Base-by-base conservation (phyloP, 75 land plant genomes). In the Picea glauca region DNA sequence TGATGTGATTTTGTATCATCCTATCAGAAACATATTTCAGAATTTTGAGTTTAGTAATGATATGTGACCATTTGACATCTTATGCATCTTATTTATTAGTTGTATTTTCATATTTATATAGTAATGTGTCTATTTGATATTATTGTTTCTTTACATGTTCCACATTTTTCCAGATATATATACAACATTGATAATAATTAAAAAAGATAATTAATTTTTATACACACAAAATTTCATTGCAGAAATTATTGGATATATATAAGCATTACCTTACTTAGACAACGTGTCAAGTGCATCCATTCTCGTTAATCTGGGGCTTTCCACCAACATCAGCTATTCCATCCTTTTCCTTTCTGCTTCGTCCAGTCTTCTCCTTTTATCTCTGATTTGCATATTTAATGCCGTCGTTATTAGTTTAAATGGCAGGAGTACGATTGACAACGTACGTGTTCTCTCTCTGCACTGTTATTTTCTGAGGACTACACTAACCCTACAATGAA, bases 351-450 rank as follows among this genome's bases (percentile, higher is more conserved):
- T 68, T 20, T 82, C 85, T 38, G 85, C 92, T 60, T 90, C 96
- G 18, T 89, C 87, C 23, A 87, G 83, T 21, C 89, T 85, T 58
- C 91, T 83, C 43, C 92, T 76, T 82, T 91, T 90, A 15, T 93
- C 95, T 46, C 98, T 77, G n/a, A 96, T 80, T 43, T 58, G 98
- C 95, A 13, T 95, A 84, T 80, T 94, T 96, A 70, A 96, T 85
- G 46, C 2, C 14, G 50, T 68, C 50, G 35, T 68, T 40, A 50
- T 68, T 68, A 46, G 72, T 38, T 40, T 68, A 23, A 18, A 38
- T 40, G 50, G 50, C 72, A 68, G 50, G 46, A 67, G 20, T 68
- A 35, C 46, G 72, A 35, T 35, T 35, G 1, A 38, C 9, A 68
- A 14, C 6, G 72, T 68, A 68, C 72, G 0, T 43, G 46, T 4